A percentile compares a stretch with the other conserved stretches of the same genome.
Evolutionary conservation across 2,329 filamentous ascomycete genomes (phyloP).

Genomic region (Xylaria sp.): DNA sequence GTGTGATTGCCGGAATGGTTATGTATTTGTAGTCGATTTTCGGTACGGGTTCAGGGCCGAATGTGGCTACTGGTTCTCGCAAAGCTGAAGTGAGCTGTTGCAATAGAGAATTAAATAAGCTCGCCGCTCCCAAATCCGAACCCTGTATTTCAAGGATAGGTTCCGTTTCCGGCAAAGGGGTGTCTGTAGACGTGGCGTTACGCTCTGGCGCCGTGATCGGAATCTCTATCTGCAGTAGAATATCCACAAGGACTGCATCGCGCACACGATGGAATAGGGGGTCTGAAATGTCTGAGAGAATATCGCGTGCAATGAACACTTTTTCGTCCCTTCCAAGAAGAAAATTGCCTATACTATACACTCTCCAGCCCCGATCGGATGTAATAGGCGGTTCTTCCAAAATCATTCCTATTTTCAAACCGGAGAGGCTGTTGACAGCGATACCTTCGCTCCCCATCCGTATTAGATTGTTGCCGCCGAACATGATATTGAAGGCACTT

Average conservation of each 20-base stretch:
- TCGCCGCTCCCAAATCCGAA: constrained; percentile 40
- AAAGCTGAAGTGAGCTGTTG: constrained; percentile 61
- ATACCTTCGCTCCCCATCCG: constrained; percentile 59
- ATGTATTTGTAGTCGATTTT: constrained; percentile 53
- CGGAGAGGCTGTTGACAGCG: constrained; percentile 63
- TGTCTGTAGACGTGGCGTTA: constrained; percentile 47
- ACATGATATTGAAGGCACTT: constrained; percentile 58
- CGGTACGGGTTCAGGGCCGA: constrained; percentile 50
- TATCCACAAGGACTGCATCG: constrained; percentile 76
- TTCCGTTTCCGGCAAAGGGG: constrained; percentile 45
- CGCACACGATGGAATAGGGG: constrained; percentile 84
- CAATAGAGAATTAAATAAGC: constrained; percentile 55
- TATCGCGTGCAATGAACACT: constrained; percentile 79
- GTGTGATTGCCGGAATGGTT: constrained; percentile 65
- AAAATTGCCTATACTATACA: constrained; percentile 83
- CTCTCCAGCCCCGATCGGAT: constrained; percentile 67
- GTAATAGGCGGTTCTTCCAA: constrained; percentile 62
- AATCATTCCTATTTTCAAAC: constrained; percentile 73
- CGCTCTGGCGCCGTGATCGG: constrained; percentile 30
- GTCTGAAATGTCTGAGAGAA: constrained; percentile 80
- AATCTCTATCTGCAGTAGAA: constrained; percentile 69
- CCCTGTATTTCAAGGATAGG: constrained; percentile 40
- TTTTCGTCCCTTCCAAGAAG: constrained; percentile 88
- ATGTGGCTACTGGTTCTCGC: constrained; percentile 55
- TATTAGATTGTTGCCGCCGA: constrained; percentile 60